Percentiles rank a stretch among this genome's conserved stretches.
These are phyloP conservation scores for Trematosphaeria pertusa DNA, from an alignment of 2,329 filamentous ascomycete species.

Conservation along the genomic window DNA sequence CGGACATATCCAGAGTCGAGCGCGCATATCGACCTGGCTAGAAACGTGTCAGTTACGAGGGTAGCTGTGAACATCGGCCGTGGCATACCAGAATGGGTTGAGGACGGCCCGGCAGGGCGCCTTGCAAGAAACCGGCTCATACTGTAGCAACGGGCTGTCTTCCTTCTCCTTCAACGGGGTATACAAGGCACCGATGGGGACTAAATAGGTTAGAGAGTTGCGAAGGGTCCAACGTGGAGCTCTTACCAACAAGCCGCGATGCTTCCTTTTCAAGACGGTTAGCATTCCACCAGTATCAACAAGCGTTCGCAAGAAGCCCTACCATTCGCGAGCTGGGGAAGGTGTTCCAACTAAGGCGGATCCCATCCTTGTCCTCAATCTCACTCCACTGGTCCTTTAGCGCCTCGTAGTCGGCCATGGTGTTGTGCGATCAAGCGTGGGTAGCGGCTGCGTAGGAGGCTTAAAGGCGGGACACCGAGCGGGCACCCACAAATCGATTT, in stretches of 20 bases:
- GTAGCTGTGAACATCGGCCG: too few relatives aligned
- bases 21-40: constrained; percentile 83
- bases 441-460: constrained; percentile 19
- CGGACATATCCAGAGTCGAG: constrained; percentile 86
- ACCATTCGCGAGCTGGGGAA: constrained; percentile 97
- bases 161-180: constrained; percentile 95
- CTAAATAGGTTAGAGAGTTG: constrained; percentile 46
- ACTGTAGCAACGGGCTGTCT: constrained; percentile 86
- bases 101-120: constrained; percentile 92
- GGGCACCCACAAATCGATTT: constrained; percentile 40
- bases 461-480: constrained; percentile 25
- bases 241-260: constrained; percentile 74
- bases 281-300: constrained; percentile 29
- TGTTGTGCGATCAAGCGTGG: constrained; percentile 29
- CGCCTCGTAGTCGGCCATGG: constrained; percentile 85
- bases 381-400: constrained; percentile 97
- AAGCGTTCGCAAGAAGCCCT: constrained; percentile 19
- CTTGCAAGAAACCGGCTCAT: constrained; percentile 97
- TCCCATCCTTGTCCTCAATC: constrained; percentile 93
- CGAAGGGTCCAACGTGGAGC: not conserved
- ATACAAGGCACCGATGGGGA: constrained; percentile 94
- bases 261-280: constrained; percentile 74
- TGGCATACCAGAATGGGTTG: constrained; percentile 94
- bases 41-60: constrained; percentile 22
- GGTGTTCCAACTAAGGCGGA: constrained; percentile 97